phyloP scores from a whole-genome alignment of 768 basidiomycete species.

The Pulveroboletus frians region DNA sequence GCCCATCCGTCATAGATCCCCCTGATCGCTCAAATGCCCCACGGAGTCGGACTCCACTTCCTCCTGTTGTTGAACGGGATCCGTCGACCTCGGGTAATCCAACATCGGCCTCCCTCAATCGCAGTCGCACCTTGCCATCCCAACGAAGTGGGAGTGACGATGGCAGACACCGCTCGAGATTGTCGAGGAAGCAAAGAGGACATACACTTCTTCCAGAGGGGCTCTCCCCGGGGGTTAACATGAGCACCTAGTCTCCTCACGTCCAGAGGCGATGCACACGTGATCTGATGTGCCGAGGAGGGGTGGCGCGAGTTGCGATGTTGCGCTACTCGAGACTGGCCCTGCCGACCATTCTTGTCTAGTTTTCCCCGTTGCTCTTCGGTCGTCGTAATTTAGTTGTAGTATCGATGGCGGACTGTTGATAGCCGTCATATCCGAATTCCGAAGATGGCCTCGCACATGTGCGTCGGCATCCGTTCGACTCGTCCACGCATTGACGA shows the following conservation, averaged over 20 bases:
- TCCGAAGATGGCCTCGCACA: not conserved
- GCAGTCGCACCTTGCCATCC: conserved; percentile 63
- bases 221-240: conserved; percentile 17
- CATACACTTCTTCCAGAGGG: conserved; percentile 30
- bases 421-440: no score
- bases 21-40: conserved; percentile 17
- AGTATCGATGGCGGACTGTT: no score
- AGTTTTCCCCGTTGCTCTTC: not conserved
- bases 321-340: conserved; percentile 4
- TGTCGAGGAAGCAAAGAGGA: conserved; percentile 50
- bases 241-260: conserved; percentile 16
- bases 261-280: not conserved
- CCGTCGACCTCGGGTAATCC: conserved; percentile 27
- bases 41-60: conserved; percentile 34
- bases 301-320: conserved; percentile 7
- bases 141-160: conserved; percentile 28
- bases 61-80: conserved; percentile 46
- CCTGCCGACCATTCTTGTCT: conserved; percentile 15
- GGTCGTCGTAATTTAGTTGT: no score
- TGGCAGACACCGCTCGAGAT: conserved; percentile 34
- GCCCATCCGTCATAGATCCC: conserved; percentile 16
- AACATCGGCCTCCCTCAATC: conserved; percentile 33
- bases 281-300: conserved; percentile 15
- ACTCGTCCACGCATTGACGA: no score
- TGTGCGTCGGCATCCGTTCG: no score